These are phyloP conservation scores for Hyaloscypha variabilis DNA, from an alignment of 495 filamentous ascomycete genomes.

Conservation along the genomic window DNA sequence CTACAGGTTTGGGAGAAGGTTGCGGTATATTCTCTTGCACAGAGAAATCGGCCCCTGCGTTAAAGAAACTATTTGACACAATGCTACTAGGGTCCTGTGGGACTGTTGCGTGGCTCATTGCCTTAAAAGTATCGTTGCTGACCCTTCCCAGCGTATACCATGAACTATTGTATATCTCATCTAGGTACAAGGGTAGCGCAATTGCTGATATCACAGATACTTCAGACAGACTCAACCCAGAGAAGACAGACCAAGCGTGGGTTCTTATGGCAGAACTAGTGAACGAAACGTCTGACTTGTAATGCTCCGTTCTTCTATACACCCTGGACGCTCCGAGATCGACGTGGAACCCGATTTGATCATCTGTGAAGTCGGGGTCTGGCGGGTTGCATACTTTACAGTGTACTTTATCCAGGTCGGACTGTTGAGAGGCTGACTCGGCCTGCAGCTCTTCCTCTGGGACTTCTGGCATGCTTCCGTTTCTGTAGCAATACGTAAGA, in stretches of 20 bases:
- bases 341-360: not conserved
- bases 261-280: constrained; percentile 12
- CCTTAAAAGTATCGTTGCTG: no score
- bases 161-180: constrained; percentile 50
- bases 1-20: no score
- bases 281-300: constrained; percentile 6
- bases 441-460: not conserved
- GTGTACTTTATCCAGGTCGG: not conserved
- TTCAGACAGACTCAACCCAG: constrained; percentile 15
- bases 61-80: no score
- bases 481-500: constrained; percentile 7
- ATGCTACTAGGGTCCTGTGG: no score
- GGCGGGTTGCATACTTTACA: not conserved
- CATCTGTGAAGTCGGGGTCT: not conserved
- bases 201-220: constrained; percentile 8
- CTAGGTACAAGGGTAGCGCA: not conserved
- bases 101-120: no score
- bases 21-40: no score
- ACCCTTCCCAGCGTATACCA: constrained; percentile 47
- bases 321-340: constrained; percentile 16
- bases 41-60: no score
- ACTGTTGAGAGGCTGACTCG: not conserved
- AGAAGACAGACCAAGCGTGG: constrained; percentile 16
- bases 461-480: not conserved
- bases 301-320: not conserved